These are phyloP conservation scores for Ustilaginoidea virens DNA, from an alignment of 2,329 filamentous ascomycete genomes.

Conservation along the genomic window DNA sequence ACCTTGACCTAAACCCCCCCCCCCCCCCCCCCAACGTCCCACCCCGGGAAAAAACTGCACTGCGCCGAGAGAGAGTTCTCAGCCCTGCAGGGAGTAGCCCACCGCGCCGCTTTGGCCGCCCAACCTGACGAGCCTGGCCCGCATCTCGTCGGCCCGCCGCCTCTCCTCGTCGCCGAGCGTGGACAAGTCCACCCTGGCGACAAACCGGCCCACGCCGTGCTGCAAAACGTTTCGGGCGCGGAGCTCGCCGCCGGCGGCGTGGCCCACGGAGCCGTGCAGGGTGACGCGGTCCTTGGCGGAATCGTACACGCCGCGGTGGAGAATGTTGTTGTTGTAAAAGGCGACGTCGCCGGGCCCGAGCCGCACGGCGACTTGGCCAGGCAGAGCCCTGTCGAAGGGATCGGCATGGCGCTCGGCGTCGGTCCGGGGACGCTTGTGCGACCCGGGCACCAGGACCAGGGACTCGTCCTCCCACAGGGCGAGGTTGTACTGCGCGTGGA, in stretches of 20 bases:
- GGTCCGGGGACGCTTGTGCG: constrained; percentile 57
- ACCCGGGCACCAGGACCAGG: constrained; percentile 63
- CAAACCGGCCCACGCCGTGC: constrained; percentile 57
- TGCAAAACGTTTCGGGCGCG: constrained; percentile 60
- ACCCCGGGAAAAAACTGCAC: too few species aligned
- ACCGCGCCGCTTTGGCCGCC: constrained; percentile 44
- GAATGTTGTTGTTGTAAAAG: constrained; percentile 84
- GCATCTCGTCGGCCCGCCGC: constrained; percentile 46
- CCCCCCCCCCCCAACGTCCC: too few species aligned
- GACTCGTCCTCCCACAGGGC: constrained; percentile 62
- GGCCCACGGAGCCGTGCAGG: constrained; percentile 57
- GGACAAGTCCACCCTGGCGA: constrained; percentile 40
- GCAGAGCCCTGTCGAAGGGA: constrained; percentile 45
- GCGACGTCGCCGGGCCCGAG: constrained; percentile 63
- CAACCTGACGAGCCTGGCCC: constrained; percentile 43
- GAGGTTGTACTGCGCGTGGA: constrained; percentile 79
- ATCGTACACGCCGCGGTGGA: constrained; percentile 57
- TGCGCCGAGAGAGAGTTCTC: too few species aligned
- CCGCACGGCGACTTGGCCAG: constrained; percentile 48
- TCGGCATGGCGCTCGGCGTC: constrained; percentile 50
- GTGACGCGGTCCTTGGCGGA: constrained; percentile 47
- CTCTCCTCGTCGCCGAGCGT: constrained; percentile 26
- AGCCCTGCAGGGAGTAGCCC: constrained; percentile 46
- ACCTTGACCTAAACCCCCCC: too few species aligned
- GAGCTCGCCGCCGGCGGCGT: constrained; percentile 34